Conservation (phyloP, 495 filamentous ascomycete genomes). For the Annulohypoxylon stygium region DNA sequence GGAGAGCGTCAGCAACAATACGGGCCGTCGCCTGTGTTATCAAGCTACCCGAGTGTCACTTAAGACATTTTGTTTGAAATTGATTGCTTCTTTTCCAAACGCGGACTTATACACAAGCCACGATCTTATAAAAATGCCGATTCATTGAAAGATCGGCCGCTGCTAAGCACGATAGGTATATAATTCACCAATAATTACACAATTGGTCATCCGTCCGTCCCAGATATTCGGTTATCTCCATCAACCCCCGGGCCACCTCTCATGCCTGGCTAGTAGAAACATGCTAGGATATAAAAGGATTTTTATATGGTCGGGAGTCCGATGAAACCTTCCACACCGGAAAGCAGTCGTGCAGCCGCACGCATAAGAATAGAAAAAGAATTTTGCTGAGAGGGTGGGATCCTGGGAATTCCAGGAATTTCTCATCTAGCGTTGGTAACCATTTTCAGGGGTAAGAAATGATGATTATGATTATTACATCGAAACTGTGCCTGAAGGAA, state of each 20-base stretch:
- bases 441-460: slow-evolving; percentile 25
- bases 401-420: slow-evolving; percentile 25
- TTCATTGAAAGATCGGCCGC: slow-evolving; percentile 23
- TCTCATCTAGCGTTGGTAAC: slow-evolving; percentile 8
- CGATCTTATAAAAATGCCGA: neutral
- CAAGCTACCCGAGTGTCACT: slow-evolving; percentile 22
- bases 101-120: neutral
- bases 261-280: slow-evolving; percentile 11
- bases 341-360: slow-evolving; percentile 34
- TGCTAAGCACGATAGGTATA: slow-evolving; percentile 12
- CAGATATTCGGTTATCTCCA: slow-evolving; percentile 42
- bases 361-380: slow-evolving; percentile 31
- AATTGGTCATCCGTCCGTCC: slow-evolving; percentile 18
- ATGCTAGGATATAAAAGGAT: slow-evolving; percentile 41
- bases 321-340: slow-evolving; percentile 38
- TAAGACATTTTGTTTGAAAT: slow-evolving; percentile 23
- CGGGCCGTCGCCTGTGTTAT: slow-evolving; percentile 23
- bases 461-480: neutral
- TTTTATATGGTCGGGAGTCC: slow-evolving; percentile 21
- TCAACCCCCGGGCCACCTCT: neutral
- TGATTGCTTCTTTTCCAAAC: slow-evolving; percentile 29
- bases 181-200: slow-evolving; percentile 25
- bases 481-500: slow-evolving; percentile 25
- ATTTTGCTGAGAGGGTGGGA: slow-evolving; percentile 20
- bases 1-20: slow-evolving; percentile 22